phyloP scores from a whole-genome alignment of 495 filamentous ascomycete genomes.

The Aspergillus cristatus region DNA sequence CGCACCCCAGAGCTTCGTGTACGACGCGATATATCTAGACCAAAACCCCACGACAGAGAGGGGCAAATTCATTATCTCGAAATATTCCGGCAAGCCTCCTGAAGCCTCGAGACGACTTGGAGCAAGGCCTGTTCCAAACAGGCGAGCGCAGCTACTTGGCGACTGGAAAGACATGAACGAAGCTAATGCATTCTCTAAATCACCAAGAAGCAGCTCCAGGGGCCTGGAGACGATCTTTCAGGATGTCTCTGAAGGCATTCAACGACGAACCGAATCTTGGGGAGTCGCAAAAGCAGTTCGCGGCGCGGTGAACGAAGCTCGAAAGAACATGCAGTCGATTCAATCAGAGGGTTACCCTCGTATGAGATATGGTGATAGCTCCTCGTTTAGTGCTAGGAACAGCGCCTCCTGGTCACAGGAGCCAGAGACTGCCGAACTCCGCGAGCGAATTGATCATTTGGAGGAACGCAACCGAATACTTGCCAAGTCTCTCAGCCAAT shows the following conservation, averaged over 20 bases:
- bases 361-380: conserved; percentile 3
- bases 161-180: conserved; percentile 24
- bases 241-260: conserved; percentile 75
- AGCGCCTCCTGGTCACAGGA: conserved; percentile 1
- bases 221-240: conserved; percentile 70
- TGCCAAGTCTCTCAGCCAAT: conserved; percentile 61
- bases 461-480: conserved; percentile 67
- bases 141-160: conserved; percentile 25
- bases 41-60: conserved; percentile 65
- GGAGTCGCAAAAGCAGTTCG: conserved; percentile 86
- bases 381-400: conserved; percentile 5
- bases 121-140: conserved; percentile 13
- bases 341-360: conserved; percentile 34
- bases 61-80: conserved; percentile 65
- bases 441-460: conserved; percentile 35
- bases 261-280: conserved; percentile 74
- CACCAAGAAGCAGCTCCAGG: conserved; percentile 50
- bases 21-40: conserved; percentile 80
- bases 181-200: conserved; percentile 27
- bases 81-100: conserved; percentile 68
- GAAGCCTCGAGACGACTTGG: conserved; percentile 22
- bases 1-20: conserved; percentile 66
- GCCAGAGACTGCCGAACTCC: conserved; percentile 6
- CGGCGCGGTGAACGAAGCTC: conserved; percentile 79
- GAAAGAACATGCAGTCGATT: conserved; percentile 60